Evolutionary conservation across 441 rosid genomes (phyloP), one percentile per base, ranked within the genome.

Genomic region (Pelargonium fulgidum): DNA sequence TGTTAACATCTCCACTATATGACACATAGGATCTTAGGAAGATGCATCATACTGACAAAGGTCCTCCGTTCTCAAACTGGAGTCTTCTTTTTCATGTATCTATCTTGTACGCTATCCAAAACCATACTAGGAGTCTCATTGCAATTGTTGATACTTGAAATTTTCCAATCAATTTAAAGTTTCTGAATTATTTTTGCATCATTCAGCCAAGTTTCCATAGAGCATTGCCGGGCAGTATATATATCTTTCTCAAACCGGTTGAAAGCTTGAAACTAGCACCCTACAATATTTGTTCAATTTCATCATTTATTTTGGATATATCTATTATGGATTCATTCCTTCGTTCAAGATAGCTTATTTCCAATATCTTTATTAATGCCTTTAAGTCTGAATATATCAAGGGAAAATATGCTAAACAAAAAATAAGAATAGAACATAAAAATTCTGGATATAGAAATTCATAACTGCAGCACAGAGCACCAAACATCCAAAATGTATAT

Each of bases 401-500:
- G 3, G 41, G 41, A 36, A 36, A 36, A 36, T 7, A 36, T 36
- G 41, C 41, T 36, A 36, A 36, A 36, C 41, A 36, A 36, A 36
- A 36, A 36, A 36, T 36, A 36, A 36, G 41, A 36, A 36, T 36
- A 36, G 41, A 36, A 36, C 41, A 36, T 36, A 36, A 36, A 36
- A 36, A 36, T 36, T 36, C 41, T 36, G 41, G 8, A 36, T 36
- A 36, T 6, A 36, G 41, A 36, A 36, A 36, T 36, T 36, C 41
- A 36, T 7, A 36, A 33, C 39, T 0, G 39, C 39, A 6, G 41
- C 41, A 36, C 41, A 6, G 41, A 36, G 41, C 41, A 36, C 41
- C 41, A 36, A 36, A 69, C 36, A 54, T 44, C 26, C 56, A 10
- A 64, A 33, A 63, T 11, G 12, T 33, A 62, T 29, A 69, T 42